These are phyloP conservation scores for Mucor racemosus DNA, from an alignment of 371 early-diverging fungal genomes.

Conservation along the genomic window DNA sequence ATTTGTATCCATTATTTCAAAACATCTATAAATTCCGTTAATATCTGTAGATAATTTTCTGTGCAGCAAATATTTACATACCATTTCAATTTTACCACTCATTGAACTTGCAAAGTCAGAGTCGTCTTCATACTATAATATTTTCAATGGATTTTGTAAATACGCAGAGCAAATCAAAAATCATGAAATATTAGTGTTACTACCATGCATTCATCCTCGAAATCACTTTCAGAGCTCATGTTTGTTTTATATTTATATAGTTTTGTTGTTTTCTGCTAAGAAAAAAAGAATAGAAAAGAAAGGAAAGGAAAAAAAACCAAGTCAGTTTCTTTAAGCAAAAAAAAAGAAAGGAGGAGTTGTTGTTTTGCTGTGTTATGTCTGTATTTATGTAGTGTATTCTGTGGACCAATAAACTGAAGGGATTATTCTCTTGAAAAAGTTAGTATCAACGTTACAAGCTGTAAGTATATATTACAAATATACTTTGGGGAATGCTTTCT, in stretches of 20 bases:
- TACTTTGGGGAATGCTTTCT: neutral
- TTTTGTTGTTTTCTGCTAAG: neutral
- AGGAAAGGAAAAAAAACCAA: neutral
- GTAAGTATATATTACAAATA: neutral
- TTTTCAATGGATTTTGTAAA: neutral
- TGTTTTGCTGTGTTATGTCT: conserved; percentile 2
- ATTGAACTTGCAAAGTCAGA: conserved; percentile 41
- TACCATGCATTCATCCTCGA: conserved; percentile 36
- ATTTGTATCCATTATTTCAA: neutral
- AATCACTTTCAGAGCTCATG: conserved; percentile 34
- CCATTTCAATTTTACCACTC: conserved; percentile 27
- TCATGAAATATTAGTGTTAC: neutral
- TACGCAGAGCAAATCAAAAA: neutral
- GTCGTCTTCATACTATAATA: conserved; percentile 28
- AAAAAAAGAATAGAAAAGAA: conserved; percentile 2
- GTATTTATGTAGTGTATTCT: neutral
- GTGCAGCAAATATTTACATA: conserved; percentile 1
- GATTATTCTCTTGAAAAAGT: neutral
- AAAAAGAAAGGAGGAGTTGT: neutral
- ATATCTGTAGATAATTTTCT: neutral
- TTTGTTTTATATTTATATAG: neutral
- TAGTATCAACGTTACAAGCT: neutral
- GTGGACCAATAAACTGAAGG: neutral
- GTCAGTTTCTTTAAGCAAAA: neutral
- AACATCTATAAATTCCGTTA: conserved; percentile 3